A percentile compares a stretch with the other conserved stretches of the same genome.
These are phyloP conservation scores for Tulasnella sp. DNA, from an alignment of 768 basidiomycete species.

Conservation along the genomic window DNA sequence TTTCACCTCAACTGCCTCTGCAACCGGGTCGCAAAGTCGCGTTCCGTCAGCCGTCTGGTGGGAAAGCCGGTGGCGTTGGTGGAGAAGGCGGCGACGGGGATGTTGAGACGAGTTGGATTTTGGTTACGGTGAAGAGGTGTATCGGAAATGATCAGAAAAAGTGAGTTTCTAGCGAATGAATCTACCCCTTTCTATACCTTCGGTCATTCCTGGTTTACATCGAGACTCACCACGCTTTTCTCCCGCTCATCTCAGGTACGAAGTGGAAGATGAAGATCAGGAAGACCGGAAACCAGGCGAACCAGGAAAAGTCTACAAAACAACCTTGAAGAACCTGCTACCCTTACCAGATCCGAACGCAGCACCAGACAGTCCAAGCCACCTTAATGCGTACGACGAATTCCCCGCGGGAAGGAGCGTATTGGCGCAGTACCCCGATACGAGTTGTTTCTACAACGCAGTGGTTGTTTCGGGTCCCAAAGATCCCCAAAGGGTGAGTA, in stretches of 20 bases:
- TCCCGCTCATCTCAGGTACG: conserved; percentile 53
- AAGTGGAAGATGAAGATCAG: conserved; percentile 82
- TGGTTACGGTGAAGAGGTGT: conserved; percentile 69
- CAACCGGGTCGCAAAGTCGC: conserved; percentile 75
- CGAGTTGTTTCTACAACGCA: conserved; percentile 85
- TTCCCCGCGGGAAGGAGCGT: conserved; percentile 70
- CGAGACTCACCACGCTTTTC: not conserved
- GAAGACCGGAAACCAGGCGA: conserved; percentile 71
- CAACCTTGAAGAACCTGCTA: conserved; percentile 66
- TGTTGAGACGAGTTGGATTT: conserved; percentile 62
- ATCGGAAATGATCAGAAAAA: conserved; percentile 69
- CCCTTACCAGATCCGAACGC: conserved; percentile 74
- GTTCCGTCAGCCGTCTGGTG: conserved; percentile 56
- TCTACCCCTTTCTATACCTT: not conserved
- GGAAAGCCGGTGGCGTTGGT: conserved; percentile 44
- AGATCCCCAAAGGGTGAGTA: conserved; percentile 45
- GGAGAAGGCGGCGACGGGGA: conserved; percentile 48
- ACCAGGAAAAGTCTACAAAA: conserved; percentile 43
- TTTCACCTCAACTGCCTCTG: conserved; percentile 61
- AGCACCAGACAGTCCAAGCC: conserved; percentile 53
- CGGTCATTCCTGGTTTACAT: not conserved
- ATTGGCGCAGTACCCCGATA: conserved; percentile 86
- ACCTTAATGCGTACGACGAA: conserved; percentile 65
- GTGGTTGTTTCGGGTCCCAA: conserved; percentile 70
- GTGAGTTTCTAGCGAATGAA: conserved; percentile 36